Base-by-base conservation (phyloP, 306 rosid genomes). In the Vigna hirtella region DNA sequence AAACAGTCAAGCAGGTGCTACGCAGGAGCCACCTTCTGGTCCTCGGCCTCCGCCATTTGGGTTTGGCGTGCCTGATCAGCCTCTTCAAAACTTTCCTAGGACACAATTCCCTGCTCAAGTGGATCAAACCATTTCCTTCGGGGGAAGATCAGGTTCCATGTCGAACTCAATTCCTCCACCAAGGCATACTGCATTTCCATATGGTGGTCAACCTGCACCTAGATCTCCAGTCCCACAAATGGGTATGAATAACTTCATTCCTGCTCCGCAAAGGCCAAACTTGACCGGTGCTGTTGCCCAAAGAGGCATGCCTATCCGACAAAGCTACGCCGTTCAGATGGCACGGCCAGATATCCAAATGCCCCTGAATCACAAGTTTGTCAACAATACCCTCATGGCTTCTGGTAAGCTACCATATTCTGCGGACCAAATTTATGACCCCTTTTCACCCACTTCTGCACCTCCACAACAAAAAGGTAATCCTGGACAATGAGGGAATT, bases 381-480 rank as follows among this genome's bases (percentile, higher is more conserved):
- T 70, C 82, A 85, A 79, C 84, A 82, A 75, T 72, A 87, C 67
- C 6, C 10, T 89, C 28, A 66, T 85, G 77, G 78, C 78, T 65
- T 78, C 91, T 56, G 83, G 89, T 52, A 89, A 77, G 85, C 79
- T 83, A 6, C 65, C 79, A 11, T 73, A 71, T 85, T 74, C 89
- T 10, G 88, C 88, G 7, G 99, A 90, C 77, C 97, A 89, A 85
- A 84, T 93, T 73, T 95, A 95, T 75, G 99, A 95, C 86, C 99
- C 97, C n/a, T 95, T 95, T 84, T 86, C 97, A 7, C 98, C 97
- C 28, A 87, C 96, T 28, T 89, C 97, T 14, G 72, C 85, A 48
- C 67, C 83, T 84, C 71, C 89, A 20, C 81, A 84, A 64, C 86
- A 45, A 67, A 87, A 78, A 77, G 87, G 76, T 66, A 79, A 88